Evolutionary conservation across 495 filamentous ascomycete species (phyloP).

Genomic region (Baudoinia panamericana): DNA sequence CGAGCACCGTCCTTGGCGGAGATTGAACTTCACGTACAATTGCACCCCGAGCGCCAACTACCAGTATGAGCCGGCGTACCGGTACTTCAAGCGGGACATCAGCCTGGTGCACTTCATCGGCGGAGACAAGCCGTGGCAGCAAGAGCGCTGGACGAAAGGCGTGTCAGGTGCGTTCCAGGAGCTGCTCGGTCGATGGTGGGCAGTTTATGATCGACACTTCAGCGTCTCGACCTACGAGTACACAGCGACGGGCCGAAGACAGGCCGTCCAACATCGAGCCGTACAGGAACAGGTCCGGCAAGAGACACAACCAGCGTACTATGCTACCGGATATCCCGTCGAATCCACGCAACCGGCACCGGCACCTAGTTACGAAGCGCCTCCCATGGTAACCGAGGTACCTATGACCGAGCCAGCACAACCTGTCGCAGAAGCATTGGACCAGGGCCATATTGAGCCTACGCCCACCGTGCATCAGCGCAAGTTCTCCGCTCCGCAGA

Average conservation of each 20-base stretch:
- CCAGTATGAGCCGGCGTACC: constrained; percentile 89
- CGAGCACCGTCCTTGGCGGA: constrained; percentile 55
- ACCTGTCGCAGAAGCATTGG: constrained; percentile 28
- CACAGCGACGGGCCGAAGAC: not conserved
- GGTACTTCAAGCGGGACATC: constrained; percentile 78
- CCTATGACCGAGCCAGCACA: constrained; percentile 29
- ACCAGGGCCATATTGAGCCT: constrained; percentile 29
- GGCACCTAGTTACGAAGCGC: no score
- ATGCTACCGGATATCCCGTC: constrained; percentile 13
- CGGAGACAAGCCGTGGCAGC: constrained; percentile 73
- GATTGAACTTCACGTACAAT: constrained; percentile 91
- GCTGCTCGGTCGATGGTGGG: constrained; percentile 77
- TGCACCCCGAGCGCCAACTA: constrained; percentile 89
- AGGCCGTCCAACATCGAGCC: constrained; percentile 9
- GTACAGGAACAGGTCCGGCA: constrained; percentile 33
- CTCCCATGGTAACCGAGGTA: constrained; percentile 24
- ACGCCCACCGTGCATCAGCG: constrained; percentile 35
- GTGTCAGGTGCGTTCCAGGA: constrained; percentile 62
- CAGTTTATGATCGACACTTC: constrained; percentile 79
- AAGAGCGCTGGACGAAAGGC: constrained; percentile 45
- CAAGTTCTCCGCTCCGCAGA: constrained; percentile 37
- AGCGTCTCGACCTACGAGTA: constrained; percentile 30
- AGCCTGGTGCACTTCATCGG: constrained; percentile 91
- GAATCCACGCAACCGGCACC: constrained; percentile 1
- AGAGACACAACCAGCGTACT: constrained; percentile 24